Base-by-base conservation (phyloP, 2,329 filamentous ascomycete species). In the Fusarium denticulatum region DNA sequence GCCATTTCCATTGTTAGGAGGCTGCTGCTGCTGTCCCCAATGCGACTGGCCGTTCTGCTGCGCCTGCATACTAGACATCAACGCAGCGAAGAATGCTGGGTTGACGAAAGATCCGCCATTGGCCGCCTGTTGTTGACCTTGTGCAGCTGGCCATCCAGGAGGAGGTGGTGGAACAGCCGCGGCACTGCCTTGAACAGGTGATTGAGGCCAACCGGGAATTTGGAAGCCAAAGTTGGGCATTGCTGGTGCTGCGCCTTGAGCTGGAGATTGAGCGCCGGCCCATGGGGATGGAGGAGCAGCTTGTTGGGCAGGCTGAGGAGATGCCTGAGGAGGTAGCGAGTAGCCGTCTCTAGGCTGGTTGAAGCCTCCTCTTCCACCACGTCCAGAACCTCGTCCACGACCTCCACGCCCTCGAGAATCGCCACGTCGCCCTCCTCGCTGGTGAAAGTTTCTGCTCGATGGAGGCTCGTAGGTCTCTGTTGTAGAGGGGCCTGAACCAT, bases 11-110 rank as follows among this genome's bases (percentile, higher is more conserved):
- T 74, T 73, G 37, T 74, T 73, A 20, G 79, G 81, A 24, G 79
- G 79, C 42, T 78, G 80, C 46, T 78, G 80, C 11, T 68, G 73
- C 20, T 68, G 73, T 24, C 75, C 73, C 76, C 78, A 81, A 37
- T 71, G 74, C 30, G 78, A 76, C 68, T 81, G 79, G 2, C 79
- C 77, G 28, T 78, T 77, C 50, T 82, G 79, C 53, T 75, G 73
- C 14, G 78, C 77, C 71, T 84, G 83, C 79, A 85, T 83, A 64
- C 86, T 85, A 43, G 78, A 82, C 80, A 87, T 84, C 40, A 87
- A 69, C 8, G 84, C 85, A 45, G 87, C 85, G 65, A 91, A 84
- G 77, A 91, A 87, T 4, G 87, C 85, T 7, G 89, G 89, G 72
- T 90, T 91, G 67, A 90, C 85, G 73, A 88, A 88, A 15, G 86